Conservation (phyloP, 805 yeast species). For the Helenozyma rhizophorensis region DNA sequence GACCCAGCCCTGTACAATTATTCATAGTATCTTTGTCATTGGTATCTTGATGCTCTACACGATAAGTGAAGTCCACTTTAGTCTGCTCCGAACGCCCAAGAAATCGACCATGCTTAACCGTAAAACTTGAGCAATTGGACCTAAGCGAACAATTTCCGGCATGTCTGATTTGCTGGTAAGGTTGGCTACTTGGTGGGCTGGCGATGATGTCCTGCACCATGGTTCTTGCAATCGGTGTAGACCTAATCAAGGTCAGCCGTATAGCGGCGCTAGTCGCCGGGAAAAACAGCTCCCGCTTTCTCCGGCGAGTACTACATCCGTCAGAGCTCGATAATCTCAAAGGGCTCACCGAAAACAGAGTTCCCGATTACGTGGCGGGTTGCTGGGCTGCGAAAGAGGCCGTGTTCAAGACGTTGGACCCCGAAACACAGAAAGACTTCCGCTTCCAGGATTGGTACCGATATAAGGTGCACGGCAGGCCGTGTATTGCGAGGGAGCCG, state of each 20-base stretch:
- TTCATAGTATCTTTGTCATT: conserved; percentile 54
- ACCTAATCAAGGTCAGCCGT: conserved; percentile 46
- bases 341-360: conserved; percentile 3
- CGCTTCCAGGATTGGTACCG: conserved; percentile 60
- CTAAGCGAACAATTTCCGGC: too few species aligned
- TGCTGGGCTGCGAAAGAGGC: conserved; percentile 78
- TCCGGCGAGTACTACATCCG: conserved; percentile 49
- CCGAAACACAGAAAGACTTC: conserved; percentile 47
- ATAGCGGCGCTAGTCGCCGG: conserved; percentile 38
- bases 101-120: too few species aligned
- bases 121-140: too few species aligned
- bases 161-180: too few species aligned
- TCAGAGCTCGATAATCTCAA: conserved; percentile 36
- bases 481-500: conserved; percentile 31
- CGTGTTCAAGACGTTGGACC: conserved; percentile 54
- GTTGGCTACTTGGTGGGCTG: too few species aligned
- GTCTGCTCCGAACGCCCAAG: too few species aligned
- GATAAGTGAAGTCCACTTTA: too few species aligned
- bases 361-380: conserved; percentile 44
- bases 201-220: too few species aligned
- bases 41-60: conserved; percentile 46
- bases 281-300: conserved; percentile 18
- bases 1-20: conserved; percentile 62
- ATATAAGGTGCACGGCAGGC: conserved; percentile 40
- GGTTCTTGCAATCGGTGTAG: conserved; percentile 51